Percentiles rank a stretch among this genome's conserved stretches.
These are phyloP conservation scores for Acanthamoeba royreba DNA, from an alignment of 208 protist genomes.

Conservation along the genomic window DNA sequence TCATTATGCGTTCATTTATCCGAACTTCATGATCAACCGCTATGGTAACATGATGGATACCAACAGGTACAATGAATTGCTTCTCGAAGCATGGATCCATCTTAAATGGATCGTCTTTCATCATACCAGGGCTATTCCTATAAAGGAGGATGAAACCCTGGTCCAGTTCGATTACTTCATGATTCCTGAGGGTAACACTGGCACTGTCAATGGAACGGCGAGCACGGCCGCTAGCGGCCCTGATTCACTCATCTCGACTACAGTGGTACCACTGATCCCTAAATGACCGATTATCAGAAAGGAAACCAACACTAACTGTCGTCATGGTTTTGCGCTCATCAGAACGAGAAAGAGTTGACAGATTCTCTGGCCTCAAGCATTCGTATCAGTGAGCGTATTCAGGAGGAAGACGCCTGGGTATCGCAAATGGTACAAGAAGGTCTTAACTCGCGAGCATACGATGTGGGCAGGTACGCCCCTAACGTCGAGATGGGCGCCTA, in stretches of 20 bases:
- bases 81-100: no score
- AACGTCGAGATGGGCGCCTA: not conserved
- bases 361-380: not conserved
- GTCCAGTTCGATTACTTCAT: constrained; percentile 28
- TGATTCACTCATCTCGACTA: not conserved
- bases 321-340: no score
- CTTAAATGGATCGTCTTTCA: no score
- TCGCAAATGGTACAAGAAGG: constrained; percentile 24
- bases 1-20: constrained; percentile 45
- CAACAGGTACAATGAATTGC: not conserved
- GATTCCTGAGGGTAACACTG: not conserved
- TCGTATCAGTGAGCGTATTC: not conserved
- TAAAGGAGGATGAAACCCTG: not conserved
- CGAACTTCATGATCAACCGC: constrained; percentile 54
- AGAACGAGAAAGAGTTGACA: not conserved
- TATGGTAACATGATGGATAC: constrained; percentile 57
- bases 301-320: no score
- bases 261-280: no score
- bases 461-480: constrained; percentile 20
- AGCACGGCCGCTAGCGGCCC: not conserved
- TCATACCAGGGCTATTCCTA: not conserved
- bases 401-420: constrained; percentile 42
- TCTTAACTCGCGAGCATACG: constrained; percentile 25
- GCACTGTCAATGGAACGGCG: not conserved
- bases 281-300: no score